A percentile compares a stretch with the other conserved stretches of the same genome.
phyloP scores from a whole-genome alignment of 495 filamentous ascomycete genomes.

The Xylaria grammica region DNA sequence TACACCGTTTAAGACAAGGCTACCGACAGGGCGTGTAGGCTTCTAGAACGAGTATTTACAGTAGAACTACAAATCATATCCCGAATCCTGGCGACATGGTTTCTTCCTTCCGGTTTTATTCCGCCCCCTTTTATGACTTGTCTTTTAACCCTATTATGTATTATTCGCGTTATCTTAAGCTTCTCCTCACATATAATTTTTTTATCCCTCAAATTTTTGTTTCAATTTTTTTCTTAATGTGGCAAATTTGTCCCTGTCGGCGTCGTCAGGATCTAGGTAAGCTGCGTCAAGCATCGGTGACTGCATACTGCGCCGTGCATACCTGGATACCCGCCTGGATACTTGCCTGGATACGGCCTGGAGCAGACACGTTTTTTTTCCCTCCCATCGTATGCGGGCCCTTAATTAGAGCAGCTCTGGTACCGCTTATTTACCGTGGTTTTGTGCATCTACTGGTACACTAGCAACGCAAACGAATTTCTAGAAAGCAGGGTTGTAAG shows the following conservation, averaged over 20 bases:
- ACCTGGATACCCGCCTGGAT: too few species aligned
- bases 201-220: too few species aligned
- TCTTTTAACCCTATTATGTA: neutral
- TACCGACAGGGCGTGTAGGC: too few species aligned
- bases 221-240: neutral
- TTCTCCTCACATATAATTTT: too few species aligned
- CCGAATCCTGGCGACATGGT: neutral
- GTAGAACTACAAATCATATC: neutral
- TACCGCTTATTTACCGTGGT: slow-evolving; percentile 1
- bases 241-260: neutral
- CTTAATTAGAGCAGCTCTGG: neutral
- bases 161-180: too few species aligned
- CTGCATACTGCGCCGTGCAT: neutral
- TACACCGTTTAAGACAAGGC: too few species aligned
- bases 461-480: slow-evolving; percentile 14
- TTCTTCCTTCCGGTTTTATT: neutral
- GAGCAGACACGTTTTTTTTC: slow-evolving; percentile 11
- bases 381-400: too few species aligned
- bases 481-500: slow-evolving; percentile 18
- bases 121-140: slow-evolving; percentile 9
- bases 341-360: too few species aligned
- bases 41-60: neutral
- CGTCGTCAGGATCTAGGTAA: slow-evolving; percentile 7
- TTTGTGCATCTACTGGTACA: neutral
- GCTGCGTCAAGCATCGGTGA: neutral